These are phyloP conservation scores for Candida taoyuanica DNA, from an alignment of 805 yeast genomes.

Conservation along the genomic window DNA sequence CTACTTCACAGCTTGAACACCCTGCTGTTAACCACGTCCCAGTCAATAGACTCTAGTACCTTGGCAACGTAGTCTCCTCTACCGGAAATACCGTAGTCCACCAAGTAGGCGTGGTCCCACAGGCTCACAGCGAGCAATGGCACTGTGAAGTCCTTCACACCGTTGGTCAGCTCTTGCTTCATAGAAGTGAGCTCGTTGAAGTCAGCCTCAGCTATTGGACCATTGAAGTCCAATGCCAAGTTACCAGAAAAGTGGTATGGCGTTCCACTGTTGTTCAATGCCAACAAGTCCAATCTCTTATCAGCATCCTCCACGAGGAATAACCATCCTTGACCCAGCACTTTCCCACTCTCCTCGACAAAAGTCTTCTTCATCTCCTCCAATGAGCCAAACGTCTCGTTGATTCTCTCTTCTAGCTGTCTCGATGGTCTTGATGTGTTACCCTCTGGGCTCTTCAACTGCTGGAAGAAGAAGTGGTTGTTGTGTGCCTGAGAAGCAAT, in stretches of 20 bases:
- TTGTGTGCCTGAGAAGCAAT: conserved; percentile 88
- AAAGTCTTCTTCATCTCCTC: conserved; percentile 14
- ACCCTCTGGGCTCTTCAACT: conserved; percentile 33
- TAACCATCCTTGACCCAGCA: conserved; percentile 67
- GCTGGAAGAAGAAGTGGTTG: conserved; percentile 83
- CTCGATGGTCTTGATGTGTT: conserved; percentile 33
- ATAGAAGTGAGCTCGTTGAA: conserved; percentile 41
- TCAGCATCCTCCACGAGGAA: conserved; percentile 63
- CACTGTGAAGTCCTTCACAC: conserved; percentile 55
- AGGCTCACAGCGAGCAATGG: conserved; percentile 75
- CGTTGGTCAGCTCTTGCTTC: conserved; percentile 35
- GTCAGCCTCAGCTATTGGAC: conserved; percentile 56
- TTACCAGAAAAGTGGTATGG: conserved; percentile 67
- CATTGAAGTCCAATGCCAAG: conserved; percentile 73
- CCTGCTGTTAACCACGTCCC: conserved; percentile 64
- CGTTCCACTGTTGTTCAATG: conserved; percentile 70
- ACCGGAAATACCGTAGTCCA: conserved; percentile 79
- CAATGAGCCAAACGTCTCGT: conserved; percentile 34
- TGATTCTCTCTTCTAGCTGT: conserved; percentile 32
- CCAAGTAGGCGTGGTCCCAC: conserved; percentile 87
- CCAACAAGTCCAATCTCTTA: conserved; percentile 50
- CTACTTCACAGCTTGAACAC: conserved; percentile 25
- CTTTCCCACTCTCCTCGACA: conserved; percentile 23
- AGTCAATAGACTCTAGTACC: conserved; percentile 75
- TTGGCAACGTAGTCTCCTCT: conserved; percentile 66